Evolutionary conservation across 495 filamentous ascomycete genomes (phyloP).

Genomic region (Hamigera avellanea): DNA sequence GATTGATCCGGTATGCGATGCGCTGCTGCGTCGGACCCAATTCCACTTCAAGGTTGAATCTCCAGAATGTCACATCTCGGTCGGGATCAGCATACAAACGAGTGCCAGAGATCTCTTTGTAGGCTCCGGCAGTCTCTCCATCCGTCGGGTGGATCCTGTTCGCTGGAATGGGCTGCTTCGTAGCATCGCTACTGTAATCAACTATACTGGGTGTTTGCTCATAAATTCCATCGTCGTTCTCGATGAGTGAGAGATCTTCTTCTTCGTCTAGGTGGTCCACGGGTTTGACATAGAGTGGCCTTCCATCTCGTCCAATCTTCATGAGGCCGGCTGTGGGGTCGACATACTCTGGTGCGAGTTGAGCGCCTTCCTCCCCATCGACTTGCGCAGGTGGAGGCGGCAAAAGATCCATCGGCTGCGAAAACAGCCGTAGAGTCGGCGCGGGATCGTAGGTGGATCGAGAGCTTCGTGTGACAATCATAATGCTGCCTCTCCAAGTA

Average conservation of each 20-base stretch:
- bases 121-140: conserved; percentile 64
- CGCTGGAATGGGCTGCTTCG: conserved; percentile 28
- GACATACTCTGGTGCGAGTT: conserved; percentile 68
- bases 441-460: conserved; percentile 68
- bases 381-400: conserved; percentile 68
- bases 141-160: conserved; percentile 38
- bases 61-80: conserved; percentile 88
- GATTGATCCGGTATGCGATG: conserved; percentile 92
- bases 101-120: conserved; percentile 67
- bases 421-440: conserved; percentile 71
- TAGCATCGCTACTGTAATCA: conserved; percentile 25
- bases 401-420: conserved; percentile 71
- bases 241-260: conserved; percentile 59
- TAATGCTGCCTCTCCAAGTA: conserved; percentile 83
- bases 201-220: conserved; percentile 41
- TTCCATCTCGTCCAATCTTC: conserved; percentile 69
- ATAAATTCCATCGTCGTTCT: conserved; percentile 74
- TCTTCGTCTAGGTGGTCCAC: conserved; percentile 70
- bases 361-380: conserved; percentile 43
- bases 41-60: conserved; percentile 89
- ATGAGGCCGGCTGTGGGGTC: conserved; percentile 81
- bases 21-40: conserved; percentile 62
- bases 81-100: conserved; percentile 77
- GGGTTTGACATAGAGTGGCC: conserved; percentile 71
- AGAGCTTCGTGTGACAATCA: conserved; percentile 84